These are phyloP conservation scores for Dissophora ornata DNA, from an alignment of 192 early-diverging fungal genomes.

Conservation along the genomic window DNA sequence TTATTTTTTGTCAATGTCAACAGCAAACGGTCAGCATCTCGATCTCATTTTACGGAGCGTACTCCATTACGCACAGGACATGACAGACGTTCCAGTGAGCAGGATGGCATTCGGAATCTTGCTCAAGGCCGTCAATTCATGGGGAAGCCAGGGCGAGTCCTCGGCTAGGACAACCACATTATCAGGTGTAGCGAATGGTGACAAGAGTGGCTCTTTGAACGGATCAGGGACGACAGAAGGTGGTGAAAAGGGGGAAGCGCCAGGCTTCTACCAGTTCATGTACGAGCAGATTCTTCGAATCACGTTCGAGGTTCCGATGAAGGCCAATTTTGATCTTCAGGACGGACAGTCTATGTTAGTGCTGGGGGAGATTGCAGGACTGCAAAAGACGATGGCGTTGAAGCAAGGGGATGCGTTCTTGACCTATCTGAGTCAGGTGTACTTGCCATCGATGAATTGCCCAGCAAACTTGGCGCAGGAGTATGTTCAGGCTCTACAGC, in stretches of 20 bases:
- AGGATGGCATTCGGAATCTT: slow-evolving; percentile 78
- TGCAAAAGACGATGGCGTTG: slow-evolving; percentile 64
- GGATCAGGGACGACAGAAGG: slow-evolving; percentile 18
- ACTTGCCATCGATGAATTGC: slow-evolving; percentile 75
- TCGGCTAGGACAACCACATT: slow-evolving; percentile 2
- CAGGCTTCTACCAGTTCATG: slow-evolving; percentile 81
- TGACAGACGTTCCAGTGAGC: slow-evolving; percentile 68
- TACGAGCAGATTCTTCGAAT: slow-evolving; percentile 77
- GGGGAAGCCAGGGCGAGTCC: slow-evolving; percentile 60
- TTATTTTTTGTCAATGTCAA: neutral
- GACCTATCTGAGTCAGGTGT: slow-evolving; percentile 69
- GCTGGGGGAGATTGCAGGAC: slow-evolving; percentile 65
- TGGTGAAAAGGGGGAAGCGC: slow-evolving; percentile 52
- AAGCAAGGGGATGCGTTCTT: slow-evolving; percentile 70
- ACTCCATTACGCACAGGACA: slow-evolving; percentile 72
- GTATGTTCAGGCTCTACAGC: slow-evolving; percentile 80
- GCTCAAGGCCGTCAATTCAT: slow-evolving; percentile 71
- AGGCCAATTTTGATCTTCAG: slow-evolving; percentile 71
- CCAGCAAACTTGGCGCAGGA: slow-evolving; percentile 70
- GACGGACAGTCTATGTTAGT: slow-evolving; percentile 83
- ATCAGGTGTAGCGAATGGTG: slow-evolving; percentile 22
- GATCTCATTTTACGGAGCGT: slow-evolving; percentile 74
- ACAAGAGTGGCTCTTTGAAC: slow-evolving; percentile 16
- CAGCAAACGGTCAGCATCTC: slow-evolving; percentile 72
- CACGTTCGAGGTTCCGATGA: slow-evolving; percentile 86